Base-by-base conservation (phyloP, 2,329 filamentous ascomycete genomes). In the Diplodia scrobiculata region DNA sequence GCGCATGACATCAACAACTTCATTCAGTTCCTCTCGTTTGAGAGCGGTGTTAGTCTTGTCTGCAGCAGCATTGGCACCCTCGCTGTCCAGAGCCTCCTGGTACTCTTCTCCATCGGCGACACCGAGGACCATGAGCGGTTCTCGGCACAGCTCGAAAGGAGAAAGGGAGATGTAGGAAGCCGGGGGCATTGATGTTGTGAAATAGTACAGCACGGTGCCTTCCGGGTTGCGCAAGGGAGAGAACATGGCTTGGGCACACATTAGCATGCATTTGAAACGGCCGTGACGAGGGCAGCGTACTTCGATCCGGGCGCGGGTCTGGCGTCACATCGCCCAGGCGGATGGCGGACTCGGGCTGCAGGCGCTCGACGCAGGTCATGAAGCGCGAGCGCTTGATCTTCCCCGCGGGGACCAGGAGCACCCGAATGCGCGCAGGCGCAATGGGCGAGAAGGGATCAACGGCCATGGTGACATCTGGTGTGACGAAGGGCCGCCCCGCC, bases 111-210 rank as follows among this genome's bases (percentile, higher is more conserved):
- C 92, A 78, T 98, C 94, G 17, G 91, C 91, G 67, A 98, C 83
- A 2, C 91, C 94, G 68, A 99, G 85, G 29, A 98, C 84, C 62
- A 90, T 86, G 64, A 97, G 83, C 9, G 92, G 90, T 76, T 96
- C 91, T 71, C 93, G 86, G 76, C 91, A 96, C 51, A 94, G 82
- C 76, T 99, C 95, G 81, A 97, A 97, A 0, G 95, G 93, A 45
- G 90, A 90, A 48, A 96, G 80, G 21, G 91, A 85, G 51, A 91
- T 82, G 74, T 96, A 91, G 36, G 91, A 91, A 36, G 88, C 84
- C n/a, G 91, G 88, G 27, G 92, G 90, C 65, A 90, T 83, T 73
- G 92, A 89, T 68, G 91, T 92, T 67, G 90, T 88, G 68, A 97
- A 85, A 76, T 97, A 90, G 83, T 95, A 97, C 72, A 97, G 84